Conservation (phyloP, 257 asterid genomes). For the Solanum raphanifolium region DNA sequence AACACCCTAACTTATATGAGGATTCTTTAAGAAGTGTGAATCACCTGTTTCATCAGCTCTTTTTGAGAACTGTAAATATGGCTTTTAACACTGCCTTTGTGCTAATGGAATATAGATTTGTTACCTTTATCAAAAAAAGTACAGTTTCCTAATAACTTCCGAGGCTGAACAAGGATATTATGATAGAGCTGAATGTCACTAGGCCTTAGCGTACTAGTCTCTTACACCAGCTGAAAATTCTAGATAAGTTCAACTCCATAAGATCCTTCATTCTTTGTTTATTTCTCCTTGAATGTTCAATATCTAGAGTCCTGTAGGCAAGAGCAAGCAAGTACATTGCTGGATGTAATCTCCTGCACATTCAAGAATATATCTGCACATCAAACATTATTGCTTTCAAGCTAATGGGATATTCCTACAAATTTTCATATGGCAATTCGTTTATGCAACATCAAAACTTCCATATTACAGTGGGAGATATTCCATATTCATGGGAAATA, state of each 20-base stretch:
- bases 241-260: slow-evolving; percentile 47
- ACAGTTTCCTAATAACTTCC: background rate
- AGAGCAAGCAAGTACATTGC: slow-evolving; percentile 84
- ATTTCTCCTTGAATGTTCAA: slow-evolving; percentile 52
- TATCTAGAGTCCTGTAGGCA: slow-evolving; percentile 87
- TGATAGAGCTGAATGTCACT: background rate
- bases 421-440: background rate
- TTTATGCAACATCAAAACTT: background rate
- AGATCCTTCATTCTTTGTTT: slow-evolving; percentile 46
- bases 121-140: background rate
- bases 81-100: background rate
- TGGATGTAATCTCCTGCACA: slow-evolving; percentile 91
- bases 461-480: background rate
- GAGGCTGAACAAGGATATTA: background rate
- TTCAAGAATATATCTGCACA: slow-evolving; percentile 3
- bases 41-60: background rate
- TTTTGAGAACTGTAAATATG: background rate
- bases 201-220: slow-evolving; percentile 12
- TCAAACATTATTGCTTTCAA: background rate
- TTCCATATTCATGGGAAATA: background rate
- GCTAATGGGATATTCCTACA: background rate
- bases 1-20: background rate
- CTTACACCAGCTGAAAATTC: slow-evolving; percentile 49
- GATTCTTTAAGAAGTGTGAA: background rate
- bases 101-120: background rate